phyloP scores from a whole-genome alignment of 2,329 filamentous ascomycete genomes.

The Clonostachys solani region DNA sequence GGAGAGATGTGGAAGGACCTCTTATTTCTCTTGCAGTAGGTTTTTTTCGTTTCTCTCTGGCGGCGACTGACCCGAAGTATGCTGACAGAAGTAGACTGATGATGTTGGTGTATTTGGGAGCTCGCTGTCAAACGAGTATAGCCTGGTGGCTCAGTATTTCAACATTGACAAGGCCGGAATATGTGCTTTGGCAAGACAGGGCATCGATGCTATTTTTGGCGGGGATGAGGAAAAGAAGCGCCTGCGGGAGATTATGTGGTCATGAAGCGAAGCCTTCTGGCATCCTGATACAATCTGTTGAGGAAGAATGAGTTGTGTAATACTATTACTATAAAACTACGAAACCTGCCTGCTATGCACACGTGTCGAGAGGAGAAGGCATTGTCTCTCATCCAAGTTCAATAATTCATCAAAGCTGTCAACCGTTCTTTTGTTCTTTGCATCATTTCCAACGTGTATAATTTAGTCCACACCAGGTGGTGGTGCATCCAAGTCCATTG shows the following conservation, averaged over 20 bases:
- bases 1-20: conserved; percentile 54
- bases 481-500: conserved; percentile 51
- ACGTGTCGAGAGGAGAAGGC: conserved; percentile 1
- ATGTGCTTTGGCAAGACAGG: conserved; percentile 52
- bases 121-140: conserved; percentile 71
- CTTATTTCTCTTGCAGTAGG: conserved; percentile 66
- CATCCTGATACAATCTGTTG: not conserved
- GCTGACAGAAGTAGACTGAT: conserved; percentile 57
- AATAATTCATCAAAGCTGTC: not conserved
- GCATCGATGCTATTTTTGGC: conserved; percentile 64
- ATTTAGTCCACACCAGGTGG: conserved; percentile 23
- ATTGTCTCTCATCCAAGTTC: not conserved
- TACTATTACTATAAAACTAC: not conserved
- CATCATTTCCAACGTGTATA: not conserved
- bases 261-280: not conserved
- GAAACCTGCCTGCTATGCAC: not conserved
- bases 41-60: conserved; percentile 10
- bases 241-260: conserved; percentile 47
- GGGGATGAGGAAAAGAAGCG: conserved; percentile 56
- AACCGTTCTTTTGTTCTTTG: conserved; percentile 10
- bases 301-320: not conserved
- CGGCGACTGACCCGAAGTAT: not conserved
- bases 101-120: conserved; percentile 81
- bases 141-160: conserved; percentile 69
- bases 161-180: conserved; percentile 40